Base-by-base conservation (phyloP, 2,329 filamentous ascomycete species). In the Calonectria multiphialidica region DNA sequence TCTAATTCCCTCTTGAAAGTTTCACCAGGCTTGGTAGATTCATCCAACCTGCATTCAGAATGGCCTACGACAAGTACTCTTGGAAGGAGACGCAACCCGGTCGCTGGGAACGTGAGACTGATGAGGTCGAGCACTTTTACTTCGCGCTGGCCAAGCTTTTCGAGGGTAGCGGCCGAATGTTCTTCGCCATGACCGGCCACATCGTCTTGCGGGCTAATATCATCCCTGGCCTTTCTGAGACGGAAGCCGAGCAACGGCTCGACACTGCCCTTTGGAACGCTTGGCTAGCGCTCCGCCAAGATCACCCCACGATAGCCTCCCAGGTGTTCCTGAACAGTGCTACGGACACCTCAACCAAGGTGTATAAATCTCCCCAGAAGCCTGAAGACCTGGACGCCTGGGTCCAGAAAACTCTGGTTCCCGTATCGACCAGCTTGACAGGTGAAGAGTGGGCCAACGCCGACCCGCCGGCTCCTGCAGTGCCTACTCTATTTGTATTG, bases 171-270 rank as follows among this genome's bases (percentile, higher is more conserved):
- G 66, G 66, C 7, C 55, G 66, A 2, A 49, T 62, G 30, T 62
- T 68, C 9, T 68, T 68, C 40, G 53, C 37, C 44, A 68, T 68
- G 7, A 68, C 66, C 6, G 66, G 55, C 0, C 66, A 68, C 40
- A 12, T 68, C 30, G 5, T 53, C 12, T 16, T 53, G 18, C 28
- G 12, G 16, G 49, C 49, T 3, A 30, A 53, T n/a, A 9, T 3
- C 15, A 21, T 62, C 16, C 10, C 30, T 33, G 21, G 30, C 5
- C 45, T 23, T 13, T 15, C 45, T 25, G 8, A 13, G 2, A 47
- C 42, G 8, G n/a, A 55, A 40, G 23, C 45, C 23, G 47, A 28
- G 33, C 1, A 45, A 12, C 35, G 37, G 21, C 44, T 69, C 10
- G 67, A 69, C 40, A 5, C 21, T 2, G 67, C 67, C 1, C 15